Base-by-base conservation (phyloP, 768 basidiomycete species). In the Daedaleopsis sinensis region DNA sequence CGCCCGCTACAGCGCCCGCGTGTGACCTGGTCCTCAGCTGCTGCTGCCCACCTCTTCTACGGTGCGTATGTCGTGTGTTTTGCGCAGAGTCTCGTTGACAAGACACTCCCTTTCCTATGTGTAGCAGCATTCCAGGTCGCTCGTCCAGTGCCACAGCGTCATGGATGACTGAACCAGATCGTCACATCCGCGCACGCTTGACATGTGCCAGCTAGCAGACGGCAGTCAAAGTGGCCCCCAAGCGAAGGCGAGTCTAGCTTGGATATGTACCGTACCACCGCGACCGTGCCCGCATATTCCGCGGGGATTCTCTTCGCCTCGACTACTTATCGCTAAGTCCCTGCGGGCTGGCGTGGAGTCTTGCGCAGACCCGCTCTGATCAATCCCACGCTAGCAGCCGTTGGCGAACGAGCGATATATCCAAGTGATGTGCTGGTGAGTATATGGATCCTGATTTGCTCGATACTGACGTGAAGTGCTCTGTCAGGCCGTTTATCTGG, bases 321-420 rank as follows among this genome's bases (percentile, higher is more conserved):
- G 46, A 24, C 23, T 32, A 3, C 27, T 15, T 32, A 3, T 7
- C 27, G 27, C 9, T 42, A 42, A 38, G 37, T 38, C n/a, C 27
- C 27, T 32, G 27, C 27, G 7, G 27, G 27, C 27, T 32, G 27
- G 19, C 39, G 38, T 46, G n/a, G 58, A 43, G 24, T 39, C 47
- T 37, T 10, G 32, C 18, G 51, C 36, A 11, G 36, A 19, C 7
- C 13, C 13, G 24, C 15, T 42, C 27, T 43, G 37, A 42, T 58
- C 48, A 36, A 37, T 62, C 61, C 48, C 61, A 62, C 61, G 57
- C 61, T 58, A 50, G 51, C 46, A 50, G 51, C 46, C 52, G 27
- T 46, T 54, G 52, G 61, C 48, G 56, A 62, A 38, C 39, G 50
- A 27, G 42, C 32, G 19, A 49, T 10, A 23, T 48, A 55, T 52